Evolutionary conservation across 495 filamentous ascomycete species (phyloP), one percentile per base, ranked within the genome.

Genomic region (Diplogelasinospora grovesii): DNA sequence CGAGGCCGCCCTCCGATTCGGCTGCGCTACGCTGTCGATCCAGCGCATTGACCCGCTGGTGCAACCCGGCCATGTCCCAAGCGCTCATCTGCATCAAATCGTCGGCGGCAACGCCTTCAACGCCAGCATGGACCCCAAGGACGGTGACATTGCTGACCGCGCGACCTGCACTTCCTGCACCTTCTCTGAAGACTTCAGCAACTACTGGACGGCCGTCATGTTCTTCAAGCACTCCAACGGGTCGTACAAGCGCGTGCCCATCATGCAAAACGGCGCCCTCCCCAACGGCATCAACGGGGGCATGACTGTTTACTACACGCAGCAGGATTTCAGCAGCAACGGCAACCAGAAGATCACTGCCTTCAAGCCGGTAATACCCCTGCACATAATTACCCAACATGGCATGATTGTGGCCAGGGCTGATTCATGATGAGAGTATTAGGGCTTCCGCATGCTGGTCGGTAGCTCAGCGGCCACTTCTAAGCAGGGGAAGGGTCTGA

Each of bases 401-500:
- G n/a, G n/a, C n/a, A n/a, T n/a, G n/a, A n/a, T n/a, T n/a, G n/a
- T n/a, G n/a, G n/a, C n/a, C n/a, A n/a, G n/a, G n/a, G n/a, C n/a
- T n/a, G 30, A 15, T 14, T 16, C 8, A 20, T 27, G 11, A 29
- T n/a, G n/a, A n/a, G n/a, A n/a, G n/a, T n/a, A n/a, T n/a, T 36
- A 74, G 70, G 70, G 71, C 25, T 75, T 75, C 65, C 70, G 71
- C 37, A 75, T 75, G 71, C 68, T 66, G 1, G 68, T 75, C 38
- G 70, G 71, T 46, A 64, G 42, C 49, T n/a, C n/a, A n/a, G 66
- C 70, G 27, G 53, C 63, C 23, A 62, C 54, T 10, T 46, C 43
- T 16, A 47, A 57, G 31, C 49, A 50, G 46, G 45, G 41, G 5
- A 59, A 63, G 38, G 71, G 71, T 28, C 65, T 75, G 15, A 56